Evolutionary conservation across 2,329 filamentous ascomycete species (phyloP).

Genomic region (Thielaviopsis euricoi): DNA sequence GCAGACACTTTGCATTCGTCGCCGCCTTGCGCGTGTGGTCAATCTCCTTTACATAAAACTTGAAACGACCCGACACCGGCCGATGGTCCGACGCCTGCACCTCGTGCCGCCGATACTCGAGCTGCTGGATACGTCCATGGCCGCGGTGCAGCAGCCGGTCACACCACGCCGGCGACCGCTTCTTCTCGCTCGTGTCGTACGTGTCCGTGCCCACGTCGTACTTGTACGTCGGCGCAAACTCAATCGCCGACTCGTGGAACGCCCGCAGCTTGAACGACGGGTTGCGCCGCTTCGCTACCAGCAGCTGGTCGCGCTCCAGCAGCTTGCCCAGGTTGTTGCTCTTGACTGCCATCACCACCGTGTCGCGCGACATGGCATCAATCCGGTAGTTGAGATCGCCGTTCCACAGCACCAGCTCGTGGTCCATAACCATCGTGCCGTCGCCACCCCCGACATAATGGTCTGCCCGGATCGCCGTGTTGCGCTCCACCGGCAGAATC

Average conservation of each 20-base stretch:
- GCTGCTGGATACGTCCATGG: conserved; percentile 64
- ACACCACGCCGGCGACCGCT: conserved; percentile 88
- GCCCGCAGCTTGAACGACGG: conserved; percentile 75
- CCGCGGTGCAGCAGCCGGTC: conserved; percentile 83
- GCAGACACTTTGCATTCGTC: conserved; percentile 57
- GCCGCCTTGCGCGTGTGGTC: conserved; percentile 46
- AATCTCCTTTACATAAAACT: conserved; percentile 70
- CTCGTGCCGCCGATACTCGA: conserved; percentile 80
- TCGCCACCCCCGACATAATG: conserved; percentile 85
- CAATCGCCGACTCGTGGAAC: conserved; percentile 81
- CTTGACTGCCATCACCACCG: conserved; percentile 72
- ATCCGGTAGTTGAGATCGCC: conserved; percentile 97
- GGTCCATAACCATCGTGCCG: conserved; percentile 84
- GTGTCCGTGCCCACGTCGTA: conserved; percentile 91
- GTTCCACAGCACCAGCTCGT: conserved; percentile 93
- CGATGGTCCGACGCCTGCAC: conserved; percentile 83
- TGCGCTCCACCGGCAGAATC: conserved; percentile 56
- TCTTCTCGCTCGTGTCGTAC: conserved; percentile 92
- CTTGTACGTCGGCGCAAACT: conserved; percentile 93
- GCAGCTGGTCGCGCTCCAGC: conserved; percentile 81
- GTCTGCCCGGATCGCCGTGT: conserved; percentile 51
- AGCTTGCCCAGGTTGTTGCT: conserved; percentile 69
- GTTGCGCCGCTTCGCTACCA: conserved; percentile 77
- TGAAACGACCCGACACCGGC: conserved; percentile 75
- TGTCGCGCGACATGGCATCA: conserved; percentile 88